Conservation (phyloP, 352 stramenopile species). For the Phytophthora boehmeriae region DNA sequence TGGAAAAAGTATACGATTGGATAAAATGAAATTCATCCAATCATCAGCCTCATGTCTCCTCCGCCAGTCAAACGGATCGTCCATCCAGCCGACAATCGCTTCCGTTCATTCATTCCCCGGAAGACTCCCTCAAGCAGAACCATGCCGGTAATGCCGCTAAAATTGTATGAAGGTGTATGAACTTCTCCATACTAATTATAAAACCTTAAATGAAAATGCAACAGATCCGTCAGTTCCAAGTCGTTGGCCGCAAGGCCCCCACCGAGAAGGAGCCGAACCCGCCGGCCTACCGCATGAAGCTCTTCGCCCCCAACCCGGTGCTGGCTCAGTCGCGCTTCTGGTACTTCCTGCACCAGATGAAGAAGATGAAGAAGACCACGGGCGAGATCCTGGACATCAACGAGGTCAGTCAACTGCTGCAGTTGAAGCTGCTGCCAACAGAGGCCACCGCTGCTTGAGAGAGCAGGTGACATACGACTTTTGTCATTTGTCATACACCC, state of each 20-base stretch:
- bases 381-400: slow-evolving; percentile 99
- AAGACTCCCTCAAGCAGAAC: slow-evolving; percentile 45
- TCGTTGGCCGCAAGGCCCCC: slow-evolving; percentile 98
- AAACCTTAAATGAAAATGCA: neutral
- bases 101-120: slow-evolving; percentile 29
- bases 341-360: slow-evolving; percentile 99
- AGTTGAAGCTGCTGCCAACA: neutral
- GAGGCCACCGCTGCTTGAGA: slow-evolving; percentile 4
- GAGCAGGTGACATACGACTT: neutral
- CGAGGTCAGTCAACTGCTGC: slow-evolving; percentile 84
- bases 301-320: slow-evolving; percentile 97
- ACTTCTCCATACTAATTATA: neutral
- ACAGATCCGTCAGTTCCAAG: slow-evolving; percentile 99
- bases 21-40: slow-evolving; percentile 27
- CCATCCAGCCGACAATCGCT: neutral
- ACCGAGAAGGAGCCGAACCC: slow-evolving; percentile 98
- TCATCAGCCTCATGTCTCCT: slow-evolving; percentile 4
- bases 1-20: neutral
- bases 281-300: slow-evolving; percentile 98
- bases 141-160: slow-evolving; percentile 33
- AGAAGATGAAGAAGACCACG: slow-evolving; percentile 99
- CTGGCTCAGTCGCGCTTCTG: slow-evolving; percentile 99
- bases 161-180: neutral
- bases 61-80: slow-evolving; percentile 33
- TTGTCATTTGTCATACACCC: neutral